Evolutionary conservation across 176 grass and related monocot genomes (phyloP).

Genomic region (Aegilops speltoides): DNA sequence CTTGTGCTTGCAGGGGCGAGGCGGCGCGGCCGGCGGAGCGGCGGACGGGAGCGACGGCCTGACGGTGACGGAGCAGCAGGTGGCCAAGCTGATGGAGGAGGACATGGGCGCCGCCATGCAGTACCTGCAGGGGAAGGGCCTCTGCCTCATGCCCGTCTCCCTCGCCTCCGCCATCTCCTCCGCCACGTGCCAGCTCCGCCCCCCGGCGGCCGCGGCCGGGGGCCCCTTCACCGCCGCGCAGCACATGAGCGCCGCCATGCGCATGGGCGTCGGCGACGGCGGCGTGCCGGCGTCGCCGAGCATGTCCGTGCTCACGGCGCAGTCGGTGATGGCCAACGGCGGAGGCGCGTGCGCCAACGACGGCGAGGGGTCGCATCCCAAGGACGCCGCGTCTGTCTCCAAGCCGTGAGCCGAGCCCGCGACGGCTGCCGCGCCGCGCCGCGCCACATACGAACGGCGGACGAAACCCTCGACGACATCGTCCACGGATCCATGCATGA

Average conservation of each 20-base stretch:
- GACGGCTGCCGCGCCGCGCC: neutral
- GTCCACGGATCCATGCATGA: neutral
- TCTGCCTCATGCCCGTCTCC: slow-evolving; percentile 97
- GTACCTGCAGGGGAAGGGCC: slow-evolving; percentile 96
- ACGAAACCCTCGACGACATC: neutral
- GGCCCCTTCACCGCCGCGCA: slow-evolving; percentile 12
- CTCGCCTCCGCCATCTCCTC: slow-evolving; percentile 94
- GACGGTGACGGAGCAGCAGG: slow-evolving; percentile 93
- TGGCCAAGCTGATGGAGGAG: slow-evolving; percentile 96
- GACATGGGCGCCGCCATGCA: slow-evolving; percentile 99
- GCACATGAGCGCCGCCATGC: slow-evolving; percentile 31
- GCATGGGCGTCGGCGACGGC: slow-evolving; percentile 18
- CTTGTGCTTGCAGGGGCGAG: slow-evolving; percentile 35
- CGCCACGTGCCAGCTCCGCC: slow-evolving; percentile 55
- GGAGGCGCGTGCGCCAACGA: slow-evolving; percentile 2
- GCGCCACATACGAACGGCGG: neutral
- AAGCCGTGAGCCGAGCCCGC: slow-evolving; percentile 25
- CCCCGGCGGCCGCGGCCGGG: neutral
- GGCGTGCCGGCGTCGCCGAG: slow-evolving; percentile 40
- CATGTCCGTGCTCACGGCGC: slow-evolving; percentile 55
- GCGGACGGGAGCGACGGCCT: slow-evolving; percentile 50
- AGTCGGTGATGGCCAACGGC: slow-evolving; percentile 51
- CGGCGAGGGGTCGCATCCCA: slow-evolving; percentile 30
- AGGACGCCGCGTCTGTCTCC: slow-evolving; percentile 48
- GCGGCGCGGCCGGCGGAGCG: slow-evolving; percentile 1